Base-by-base conservation (phyloP, 257 asterid species). In the Ilex aquifolium region DNA sequence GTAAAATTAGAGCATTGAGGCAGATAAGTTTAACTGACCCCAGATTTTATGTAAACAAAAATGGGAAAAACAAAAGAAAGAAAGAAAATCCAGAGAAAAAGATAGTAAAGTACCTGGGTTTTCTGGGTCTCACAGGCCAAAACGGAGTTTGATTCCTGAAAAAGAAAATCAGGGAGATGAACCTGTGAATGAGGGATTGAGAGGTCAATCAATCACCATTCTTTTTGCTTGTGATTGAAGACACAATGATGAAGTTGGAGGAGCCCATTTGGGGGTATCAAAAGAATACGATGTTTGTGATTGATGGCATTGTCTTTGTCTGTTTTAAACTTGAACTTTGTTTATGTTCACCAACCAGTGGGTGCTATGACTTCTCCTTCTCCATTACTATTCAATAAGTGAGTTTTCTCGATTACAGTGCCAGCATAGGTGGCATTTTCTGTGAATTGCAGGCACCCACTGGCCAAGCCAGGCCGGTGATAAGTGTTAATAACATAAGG, bases 201-300 rank as follows among this genome's bases (percentile, higher is more conserved):
- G n/a, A 46, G 52, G 58, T 68, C 59, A 69, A 69, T 61, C 31
- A 69, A 65, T 49, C 60, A 61, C 59, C 39, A 50, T 62, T 46
- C 56, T 57, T 67, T 66, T 60, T 62, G 65, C 65, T 64, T 74
- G 62, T 51, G 73, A 75, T 69, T 65, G 76, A 75, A 75, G 74
- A 79, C 84, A 75, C 64, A 75, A 79, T 75, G 67, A 79, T 79
- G 81, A 15, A 64, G 13, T 48, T 62, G 70, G 75, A 72, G 84
- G 81, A 66, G 71, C 76, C 76, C 80, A 66, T 65, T 59, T 56
- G 13, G 27, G 65, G 74, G 73, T 49, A 63, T 69, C 74, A 66
- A 70, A 71, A 74, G 60, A 71, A 61, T 11, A 46, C 13, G n/a
- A 46, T 46, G 52, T 46, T 46, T 14, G 4, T 46, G 52, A 46